These are phyloP conservation scores for Rhizophagus prolifer DNA, from an alignment of 192 early-diverging fungal genomes.

Conservation along the genomic window DNA sequence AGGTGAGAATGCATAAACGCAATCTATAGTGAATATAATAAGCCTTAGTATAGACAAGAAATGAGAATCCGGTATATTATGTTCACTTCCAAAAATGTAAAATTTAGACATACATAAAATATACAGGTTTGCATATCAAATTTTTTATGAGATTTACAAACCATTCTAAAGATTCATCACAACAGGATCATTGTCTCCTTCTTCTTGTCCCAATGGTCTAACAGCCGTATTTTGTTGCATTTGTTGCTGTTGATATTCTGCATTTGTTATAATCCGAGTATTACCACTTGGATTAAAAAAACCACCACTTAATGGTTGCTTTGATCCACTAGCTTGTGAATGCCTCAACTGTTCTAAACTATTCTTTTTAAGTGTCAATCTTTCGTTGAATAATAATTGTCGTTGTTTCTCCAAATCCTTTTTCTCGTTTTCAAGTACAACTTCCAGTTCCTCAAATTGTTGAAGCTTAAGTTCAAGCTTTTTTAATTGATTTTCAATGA, in stretches of 20 bases:
- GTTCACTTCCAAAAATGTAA: no score
- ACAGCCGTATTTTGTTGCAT: neutral
- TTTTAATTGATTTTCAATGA: slow-evolving; percentile 83
- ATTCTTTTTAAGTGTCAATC: slow-evolving; percentile 58
- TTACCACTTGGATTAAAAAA: slow-evolving; percentile 7
- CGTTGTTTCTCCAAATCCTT: slow-evolving; percentile 73
- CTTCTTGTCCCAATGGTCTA: slow-evolving; percentile 13
- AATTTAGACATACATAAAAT: no score
- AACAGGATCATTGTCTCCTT: neutral
- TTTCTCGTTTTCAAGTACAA: slow-evolving; percentile 84
- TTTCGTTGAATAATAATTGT: slow-evolving; percentile 58
- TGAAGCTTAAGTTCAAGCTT: slow-evolving; percentile 91
- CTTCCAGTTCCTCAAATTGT: slow-evolving; percentile 92
- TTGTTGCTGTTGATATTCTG: slow-evolving; percentile 18
- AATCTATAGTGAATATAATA: no score
- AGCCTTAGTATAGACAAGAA: no score
- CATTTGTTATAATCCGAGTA: neutral
- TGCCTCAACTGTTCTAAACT: slow-evolving; percentile 34
- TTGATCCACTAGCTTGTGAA: slow-evolving; percentile 7
- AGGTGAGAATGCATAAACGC: no score
- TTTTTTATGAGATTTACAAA: no score
- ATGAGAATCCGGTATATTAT: no score
- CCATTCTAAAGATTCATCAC: neutral
- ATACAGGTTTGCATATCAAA: no score
- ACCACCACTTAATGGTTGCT: neutral